phyloP scores from a whole-genome alignment of 2,329 filamentous ascomycete species.

The Aspergillus brasiliensis region DNA sequence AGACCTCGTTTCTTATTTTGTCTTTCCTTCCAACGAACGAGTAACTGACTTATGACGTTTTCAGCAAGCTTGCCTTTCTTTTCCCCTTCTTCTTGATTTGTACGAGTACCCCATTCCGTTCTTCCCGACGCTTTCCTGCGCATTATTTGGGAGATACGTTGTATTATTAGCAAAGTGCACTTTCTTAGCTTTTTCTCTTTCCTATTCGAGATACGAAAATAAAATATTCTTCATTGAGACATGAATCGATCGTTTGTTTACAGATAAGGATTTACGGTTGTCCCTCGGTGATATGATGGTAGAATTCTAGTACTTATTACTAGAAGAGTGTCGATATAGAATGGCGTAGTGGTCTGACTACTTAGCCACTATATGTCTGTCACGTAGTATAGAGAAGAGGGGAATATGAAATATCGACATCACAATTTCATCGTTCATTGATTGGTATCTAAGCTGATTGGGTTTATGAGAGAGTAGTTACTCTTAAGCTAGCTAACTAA shows the following conservation, averaged over 20 bases:
- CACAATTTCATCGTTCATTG: slow-evolving; percentile 1
- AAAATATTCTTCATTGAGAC: neutral
- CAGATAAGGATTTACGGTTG: neutral
- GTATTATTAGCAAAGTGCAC: too few species aligned
- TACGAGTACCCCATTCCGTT: neutral
- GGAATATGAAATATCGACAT: neutral
- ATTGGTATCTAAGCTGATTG: slow-evolving; percentile 1
- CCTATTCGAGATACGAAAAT: neutral
- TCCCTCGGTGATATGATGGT: neutral
- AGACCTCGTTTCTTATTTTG: neutral
- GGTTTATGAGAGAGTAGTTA: neutral
- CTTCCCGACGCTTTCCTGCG: neutral
- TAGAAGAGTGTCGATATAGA: too few species aligned
- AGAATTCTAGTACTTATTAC: neutral
- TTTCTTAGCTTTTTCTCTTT: too few species aligned
- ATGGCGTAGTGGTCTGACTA: too few species aligned
- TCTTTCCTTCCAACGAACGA: neutral
- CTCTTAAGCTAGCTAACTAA: neutral
- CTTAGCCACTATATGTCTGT: neutral
- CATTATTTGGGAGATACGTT: neutral
- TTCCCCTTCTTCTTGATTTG: neutral
- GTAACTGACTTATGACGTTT: neutral
- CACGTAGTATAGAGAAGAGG: neutral
- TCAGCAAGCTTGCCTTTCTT: slow-evolving; percentile 8
- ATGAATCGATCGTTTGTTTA: neutral